These are phyloP conservation scores for Magnolia sinica DNA, from an alignment of 164 flowering plant species.

Conservation along the genomic window DNA sequence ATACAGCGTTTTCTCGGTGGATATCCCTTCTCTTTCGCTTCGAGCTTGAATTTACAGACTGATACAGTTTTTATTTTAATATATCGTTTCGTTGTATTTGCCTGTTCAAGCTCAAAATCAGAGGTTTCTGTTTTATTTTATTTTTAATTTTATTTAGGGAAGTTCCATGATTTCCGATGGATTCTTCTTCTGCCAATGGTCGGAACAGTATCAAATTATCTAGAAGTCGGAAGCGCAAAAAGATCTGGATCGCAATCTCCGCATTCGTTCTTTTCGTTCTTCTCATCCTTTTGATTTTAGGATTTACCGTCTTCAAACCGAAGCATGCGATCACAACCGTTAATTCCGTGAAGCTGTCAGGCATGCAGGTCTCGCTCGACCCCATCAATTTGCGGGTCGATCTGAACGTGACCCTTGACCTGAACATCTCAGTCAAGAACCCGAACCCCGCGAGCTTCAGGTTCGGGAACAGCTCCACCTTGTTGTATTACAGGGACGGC, in stretches of 20 bases:
- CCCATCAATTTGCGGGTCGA: constrained; percentile 22
- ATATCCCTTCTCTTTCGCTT: no score
- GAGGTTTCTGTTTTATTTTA: no score
- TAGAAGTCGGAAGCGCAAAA: constrained; percentile 9
- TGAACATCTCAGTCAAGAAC: constrained; percentile 48
- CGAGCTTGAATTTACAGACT: no score
- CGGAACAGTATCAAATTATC: neutral
- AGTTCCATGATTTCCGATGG: constrained; percentile 9
- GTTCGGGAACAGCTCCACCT: constrained; percentile 42
- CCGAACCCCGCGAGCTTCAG: constrained; percentile 68
- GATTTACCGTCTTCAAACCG: constrained; percentile 66
- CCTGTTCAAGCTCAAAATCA: no score
- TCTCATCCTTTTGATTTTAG: constrained; percentile 41
- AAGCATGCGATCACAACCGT: constrained; percentile 46
- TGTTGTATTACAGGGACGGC: constrained; percentile 45
- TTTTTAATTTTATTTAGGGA: neutral
- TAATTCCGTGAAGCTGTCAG: constrained; percentile 31
- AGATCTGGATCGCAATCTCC: constrained; percentile 17
- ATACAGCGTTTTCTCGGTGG: no score
- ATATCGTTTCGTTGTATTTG: no score
- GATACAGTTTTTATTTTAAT: no score
- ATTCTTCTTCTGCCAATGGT: constrained; percentile 10
- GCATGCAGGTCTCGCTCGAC: constrained; percentile 34
- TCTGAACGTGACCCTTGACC: constrained; percentile 49
- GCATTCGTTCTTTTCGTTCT: constrained; percentile 17